Evolutionary conservation across 169 alveolate genomes (phyloP), one percentile per base, ranked within the genome.

Genomic region (Miamiensis avidus): DNA sequence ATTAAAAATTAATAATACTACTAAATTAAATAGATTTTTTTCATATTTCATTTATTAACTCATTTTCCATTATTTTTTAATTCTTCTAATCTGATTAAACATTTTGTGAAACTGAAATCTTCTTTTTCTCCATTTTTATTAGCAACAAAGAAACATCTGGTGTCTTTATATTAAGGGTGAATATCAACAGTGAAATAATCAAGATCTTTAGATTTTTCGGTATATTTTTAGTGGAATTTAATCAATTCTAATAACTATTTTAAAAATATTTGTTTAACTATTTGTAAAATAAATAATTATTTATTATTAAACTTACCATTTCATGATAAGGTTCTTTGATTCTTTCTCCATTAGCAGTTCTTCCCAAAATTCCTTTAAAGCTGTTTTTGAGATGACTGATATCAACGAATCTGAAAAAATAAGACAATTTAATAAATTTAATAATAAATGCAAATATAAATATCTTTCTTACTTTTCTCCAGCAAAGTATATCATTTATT

Each of bases 61-160:
- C 69, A 11, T 49, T 49, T 49, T 49, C 20, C 69, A 11, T 49
- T 20, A 11, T 49, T 11, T 49, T 49, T 49, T 49, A 11, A 49
- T 49, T 49, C 28, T 34, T 82, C 85, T 78, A 83, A 79, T 31
- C 84, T 75, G 29, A 34, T 73, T 79, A 95, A 92, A 75, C 97
- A 95, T 85, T 95, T 95, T n/a, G 88, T 86, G 34, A 92, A 84
- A 26, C 93, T 85, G 88, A 95, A 92, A 86, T 95, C 97, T 75
- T 93, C 93, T 78, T 91, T 90, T 29, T 87, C 81, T 31, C 95
- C 95, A 81, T 95, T 92, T 82, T 85, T 87, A 83, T 89, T 91
- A 27, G 92, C 97, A 29, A 90, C 89, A 76, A 95, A 89, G 92
- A 93, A 95, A 64, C 97, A 95, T 89, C 97, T 95, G 32, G 97